A percentile compares a stretch with the other conserved stretches of the same genome.
Evolutionary conservation across 371 early-diverging fungal species (phyloP).

Genomic region (Nematocida ausubeli): DNA sequence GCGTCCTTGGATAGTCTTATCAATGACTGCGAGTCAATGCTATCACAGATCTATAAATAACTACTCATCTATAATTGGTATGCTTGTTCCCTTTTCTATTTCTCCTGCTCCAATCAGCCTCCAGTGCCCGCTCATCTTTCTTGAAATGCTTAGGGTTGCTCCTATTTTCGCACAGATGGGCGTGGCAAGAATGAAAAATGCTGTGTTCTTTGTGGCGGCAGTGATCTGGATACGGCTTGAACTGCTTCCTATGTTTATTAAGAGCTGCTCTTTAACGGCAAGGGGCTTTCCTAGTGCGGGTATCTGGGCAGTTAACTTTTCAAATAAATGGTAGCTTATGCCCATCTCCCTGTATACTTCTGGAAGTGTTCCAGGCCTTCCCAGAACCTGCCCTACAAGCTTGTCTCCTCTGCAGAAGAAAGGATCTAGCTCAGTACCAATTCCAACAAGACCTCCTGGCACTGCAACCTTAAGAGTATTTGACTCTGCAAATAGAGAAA

Average conservation of each 20-base stretch:
- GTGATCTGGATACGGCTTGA: slow-evolving; percentile 92
- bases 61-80: slow-evolving; percentile 33
- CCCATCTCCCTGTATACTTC: slow-evolving; percentile 87
- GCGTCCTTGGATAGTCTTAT: slow-evolving; percentile 9
- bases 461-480: slow-evolving; percentile 91
- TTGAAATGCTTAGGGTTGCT: slow-evolving; percentile 91
- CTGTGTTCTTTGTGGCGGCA: slow-evolving; percentile 77
- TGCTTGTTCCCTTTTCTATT: slow-evolving; percentile 10
- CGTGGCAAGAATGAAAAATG: slow-evolving; percentile 79
- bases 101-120: slow-evolving; percentile 66
- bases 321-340: slow-evolving; percentile 89
- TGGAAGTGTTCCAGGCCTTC: slow-evolving; percentile 86
- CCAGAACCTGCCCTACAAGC: slow-evolving; percentile 95
- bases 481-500: slow-evolving; percentile 83
- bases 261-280: slow-evolving; percentile 78
- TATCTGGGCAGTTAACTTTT: slow-evolving; percentile 81
- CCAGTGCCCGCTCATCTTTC: slow-evolving; percentile 98
- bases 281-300: slow-evolving; percentile 71
- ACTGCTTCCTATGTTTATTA: slow-evolving; percentile 96
- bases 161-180: slow-evolving; percentile 94
- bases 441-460: slow-evolving; percentile 98
- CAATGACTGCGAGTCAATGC: slow-evolving; percentile 30
- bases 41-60: background rate
- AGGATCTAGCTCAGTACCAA: slow-evolving; percentile 97
- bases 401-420: slow-evolving; percentile 94